phyloP scores from a whole-genome alignment of 352 stramenopile species.

The Globisporangium abappressorium region DNA sequence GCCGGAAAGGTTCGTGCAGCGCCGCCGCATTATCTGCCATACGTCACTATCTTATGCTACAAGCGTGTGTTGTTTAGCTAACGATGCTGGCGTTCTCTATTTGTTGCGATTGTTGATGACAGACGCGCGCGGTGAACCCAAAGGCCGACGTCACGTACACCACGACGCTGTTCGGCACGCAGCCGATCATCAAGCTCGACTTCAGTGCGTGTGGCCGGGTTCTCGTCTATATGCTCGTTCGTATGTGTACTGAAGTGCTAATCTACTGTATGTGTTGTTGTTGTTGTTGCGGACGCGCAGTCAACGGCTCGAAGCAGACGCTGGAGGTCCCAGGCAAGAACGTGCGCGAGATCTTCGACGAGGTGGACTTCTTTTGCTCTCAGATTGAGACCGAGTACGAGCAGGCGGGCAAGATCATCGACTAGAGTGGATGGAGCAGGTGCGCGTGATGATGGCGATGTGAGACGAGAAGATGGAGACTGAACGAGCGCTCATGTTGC shows the following conservation, averaged over 20 bases:
- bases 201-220: constrained; percentile 58
- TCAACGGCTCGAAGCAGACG: constrained; percentile 73
- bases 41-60: background rate
- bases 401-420: constrained; percentile 76
- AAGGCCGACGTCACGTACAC: constrained; percentile 72
- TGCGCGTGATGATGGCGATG: background rate
- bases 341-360: constrained; percentile 82
- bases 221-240: no score
- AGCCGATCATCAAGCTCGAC: constrained; percentile 71
- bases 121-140: constrained; percentile 77
- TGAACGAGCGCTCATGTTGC: background rate
- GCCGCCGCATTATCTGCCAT: background rate
- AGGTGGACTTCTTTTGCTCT: constrained; percentile 81
- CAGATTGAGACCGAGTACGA: constrained; percentile 88
- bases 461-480: background rate
- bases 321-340: constrained; percentile 72
- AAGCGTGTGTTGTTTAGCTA: background rate
- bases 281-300: constrained; percentile 24
- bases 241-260: background rate
- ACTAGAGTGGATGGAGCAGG: constrained; percentile 34
- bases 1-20: constrained; percentile 57
- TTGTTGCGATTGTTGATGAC: constrained; percentile 1
- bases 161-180: constrained; percentile 47
- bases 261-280: constrained; percentile 4
- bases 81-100: background rate